Base-by-base conservation (phyloP, 1,139 yeast species). In the Hyphopichia khmerensis region DNA sequence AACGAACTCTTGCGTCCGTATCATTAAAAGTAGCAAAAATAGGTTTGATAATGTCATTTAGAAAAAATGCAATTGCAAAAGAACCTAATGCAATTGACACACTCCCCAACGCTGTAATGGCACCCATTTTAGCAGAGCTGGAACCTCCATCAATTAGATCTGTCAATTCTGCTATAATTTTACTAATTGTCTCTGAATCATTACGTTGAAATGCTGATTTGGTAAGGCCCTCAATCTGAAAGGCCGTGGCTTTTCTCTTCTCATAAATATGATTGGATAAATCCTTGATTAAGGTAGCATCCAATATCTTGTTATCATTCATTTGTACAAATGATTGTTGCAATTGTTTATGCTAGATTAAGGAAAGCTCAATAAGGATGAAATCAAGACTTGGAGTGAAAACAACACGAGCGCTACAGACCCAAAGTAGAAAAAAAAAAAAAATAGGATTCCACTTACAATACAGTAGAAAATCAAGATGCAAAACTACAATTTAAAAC, bases 1-100 rank as follows among this genome's bases (percentile, higher is more conserved):
- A 95, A 41, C 99, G 74, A 8, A 95, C 99, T 50, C 96, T 79
- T 10, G 97, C 95, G 59, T 95, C 97, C 45, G 95, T 96, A 57
- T 95, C 99, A 42, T 96, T 91, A 62, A 95, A 95, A 47, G 98
- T 93, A 0, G 97, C 95, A 54, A 95, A 72, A 15, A 95, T 96
- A 0, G 99, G 97, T 46, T 88, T 95, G 46, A 93, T 81, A 47
- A 95, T 91, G 44, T 84, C 88, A 46, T 89, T 95, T 41, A 95
- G 67, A 56, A 89, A 93, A 48, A 67, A 74, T 2, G 79, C 79
- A 48, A 74, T 74, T 3, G 77, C 76, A 58, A 72, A 69, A 4
- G 76, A 68, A 3, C 79, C 79, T 14, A 74, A 54, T 0, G 79
- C 79, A 11, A 74, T 78, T 2, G 76, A 68, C 23, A 74, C 79